Evolutionary conservation across 768 basidiomycete genomes (phyloP), one percentile per base, ranked within the genome.

Genomic region (Neoboletus magnificus): DNA sequence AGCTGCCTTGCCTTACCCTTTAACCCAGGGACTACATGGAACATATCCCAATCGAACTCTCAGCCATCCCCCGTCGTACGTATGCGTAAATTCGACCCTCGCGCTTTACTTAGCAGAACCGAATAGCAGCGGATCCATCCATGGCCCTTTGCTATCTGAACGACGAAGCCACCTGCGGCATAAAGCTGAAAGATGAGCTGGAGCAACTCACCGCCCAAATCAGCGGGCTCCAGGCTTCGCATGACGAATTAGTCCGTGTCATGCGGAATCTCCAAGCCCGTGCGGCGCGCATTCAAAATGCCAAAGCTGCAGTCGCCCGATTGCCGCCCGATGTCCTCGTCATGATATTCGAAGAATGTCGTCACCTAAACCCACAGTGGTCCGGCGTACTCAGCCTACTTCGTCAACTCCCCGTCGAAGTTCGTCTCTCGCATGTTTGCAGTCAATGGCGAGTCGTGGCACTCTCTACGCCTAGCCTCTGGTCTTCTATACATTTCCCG

Each of bases 381-480:
- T 50, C 60, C 15, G 69, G 69, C n/a, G 65, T 72, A 15, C 70
- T 69, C 42, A 63, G 62, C 51, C 60, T 69, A 10, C 70, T 72
- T 33, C 68, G 64, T 44, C 70, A 72, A 48, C 64, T 62, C n/a
- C 71, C 71, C 30, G 32, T 71, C 50, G 71, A 71, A 54, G 62
- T 71, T 33, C 70, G 69, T 30, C 52, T 76, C 27, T 71, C 75
- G 33, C 69, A 71, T 43, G 69, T 75, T 22, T 67, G 66, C 33
- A 62, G 57, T 36, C 68, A 66, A 39, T 74, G 75, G 75, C 69
- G 74, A 32, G 55, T 57, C 7, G 67, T 75, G 15, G 67, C 75
- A 16, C 68, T 76, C 37, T 56, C 67, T 22, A 61, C 63, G 6
- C 71, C 75, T 1, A 68, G 52, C 15, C 65, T 75, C 51, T 74